phyloP scores from a whole-genome alignment of 2,329 filamentous ascomycete genomes.

The Cordyceps cicadae region DNA sequence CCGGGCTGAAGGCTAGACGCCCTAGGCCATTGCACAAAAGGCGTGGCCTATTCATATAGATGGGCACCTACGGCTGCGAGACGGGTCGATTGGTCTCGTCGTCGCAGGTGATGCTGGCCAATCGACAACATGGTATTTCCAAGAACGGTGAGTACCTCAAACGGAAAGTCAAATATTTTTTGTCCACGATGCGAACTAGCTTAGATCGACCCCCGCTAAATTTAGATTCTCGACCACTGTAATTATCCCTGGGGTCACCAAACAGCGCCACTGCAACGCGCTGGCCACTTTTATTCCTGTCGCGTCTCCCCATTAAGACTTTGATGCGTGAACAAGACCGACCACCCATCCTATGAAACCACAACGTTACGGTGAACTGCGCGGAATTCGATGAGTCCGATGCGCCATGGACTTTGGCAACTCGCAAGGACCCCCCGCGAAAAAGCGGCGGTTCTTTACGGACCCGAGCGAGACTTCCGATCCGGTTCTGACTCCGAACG shows the following conservation, averaged over 20 bases:
- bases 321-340: background rate
- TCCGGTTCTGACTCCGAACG: background rate
- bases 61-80: constrained; percentile 7
- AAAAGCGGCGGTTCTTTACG: constrained; percentile 34
- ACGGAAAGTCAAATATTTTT: constrained; percentile 6
- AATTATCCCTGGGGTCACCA: constrained; percentile 30
- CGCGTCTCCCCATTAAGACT: constrained; percentile 29
- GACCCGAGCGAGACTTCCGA: constrained; percentile 25
- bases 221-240: background rate
- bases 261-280: constrained; percentile 30
- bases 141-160: constrained; percentile 12
- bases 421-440: constrained; percentile 36
- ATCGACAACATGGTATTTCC: constrained; percentile 15
- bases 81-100: background rate
- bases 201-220: constrained; percentile 3
- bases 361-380: background rate
- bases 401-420: constrained; percentile 31
- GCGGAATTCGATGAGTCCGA: constrained; percentile 13
- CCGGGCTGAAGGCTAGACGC: constrained; percentile 23
- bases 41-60: constrained; percentile 33
- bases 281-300: constrained; percentile 18
- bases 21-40: constrained; percentile 30
- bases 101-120: constrained; percentile 10
- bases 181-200: background rate
- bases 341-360: too few relatives aligned